A percentile compares a stretch with the other conserved stretches of the same genome.
Conservation (phyloP, 108 stramenopile genomes). For the Tribonema minus region DNA sequence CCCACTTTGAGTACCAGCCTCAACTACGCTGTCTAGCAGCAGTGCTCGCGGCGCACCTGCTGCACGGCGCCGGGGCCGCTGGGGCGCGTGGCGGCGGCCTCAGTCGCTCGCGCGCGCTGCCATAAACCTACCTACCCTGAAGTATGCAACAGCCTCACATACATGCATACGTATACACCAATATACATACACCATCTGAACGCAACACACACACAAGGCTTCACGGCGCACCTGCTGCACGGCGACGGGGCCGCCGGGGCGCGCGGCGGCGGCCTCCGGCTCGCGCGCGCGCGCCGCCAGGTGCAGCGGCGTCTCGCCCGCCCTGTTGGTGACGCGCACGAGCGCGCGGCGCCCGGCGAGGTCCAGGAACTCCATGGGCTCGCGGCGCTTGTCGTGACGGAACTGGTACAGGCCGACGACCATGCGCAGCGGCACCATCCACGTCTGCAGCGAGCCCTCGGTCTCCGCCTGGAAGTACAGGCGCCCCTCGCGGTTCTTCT, state of each 20-base stretch:
- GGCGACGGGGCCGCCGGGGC: background rate
- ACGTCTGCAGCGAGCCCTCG: constrained; percentile 50
- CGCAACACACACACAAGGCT: too few relatives aligned
- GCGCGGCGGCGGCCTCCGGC: background rate
- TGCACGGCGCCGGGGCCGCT: too few relatives aligned
- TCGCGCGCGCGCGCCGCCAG: background rate
- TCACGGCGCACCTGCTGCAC: too few relatives aligned
- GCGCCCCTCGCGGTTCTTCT: constrained; percentile 48
- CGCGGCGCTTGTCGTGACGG: constrained; percentile 25
- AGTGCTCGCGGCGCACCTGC: too few relatives aligned
- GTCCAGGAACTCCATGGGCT: constrained; percentile 31
- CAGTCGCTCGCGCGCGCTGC: too few relatives aligned
- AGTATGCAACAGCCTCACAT: too few relatives aligned
- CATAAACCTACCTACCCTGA: too few relatives aligned
- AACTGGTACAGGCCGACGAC: constrained; percentile 33
- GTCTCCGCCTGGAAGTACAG: constrained; percentile 46
- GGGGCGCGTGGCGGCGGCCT: too few relatives aligned
- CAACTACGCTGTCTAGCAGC: too few relatives aligned
- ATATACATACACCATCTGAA: too few relatives aligned
- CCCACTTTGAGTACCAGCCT: too few relatives aligned
- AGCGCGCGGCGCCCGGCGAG: background rate
- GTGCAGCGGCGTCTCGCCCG: constrained; percentile 39
- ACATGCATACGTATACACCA: too few relatives aligned
- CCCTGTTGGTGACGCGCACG: background rate
- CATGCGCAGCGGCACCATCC: constrained; percentile 45